A percentile compares a stretch with the other conserved stretches of the same genome.
phyloP scores from a whole-genome alignment of 1,284 basidiomycete genomes.

The Ceratorhiza oryzae-sativae region DNA sequence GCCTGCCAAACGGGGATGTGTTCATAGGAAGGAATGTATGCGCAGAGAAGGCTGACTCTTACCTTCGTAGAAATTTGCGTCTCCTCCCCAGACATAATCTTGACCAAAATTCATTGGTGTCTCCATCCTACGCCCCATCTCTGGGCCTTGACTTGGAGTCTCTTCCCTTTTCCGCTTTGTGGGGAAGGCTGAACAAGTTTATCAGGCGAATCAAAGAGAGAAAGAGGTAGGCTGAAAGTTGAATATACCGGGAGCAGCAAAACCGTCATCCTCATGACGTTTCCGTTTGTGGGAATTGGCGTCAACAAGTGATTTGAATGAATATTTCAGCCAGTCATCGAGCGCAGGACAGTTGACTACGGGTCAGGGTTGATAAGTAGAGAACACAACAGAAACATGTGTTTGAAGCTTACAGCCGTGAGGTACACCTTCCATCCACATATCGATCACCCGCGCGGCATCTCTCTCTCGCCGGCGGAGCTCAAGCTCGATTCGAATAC shows the following conservation, averaged over 20 bases:
- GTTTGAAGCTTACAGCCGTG: slow-evolving; percentile 68
- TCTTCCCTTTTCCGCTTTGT: slow-evolving; percentile 34
- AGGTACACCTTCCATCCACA: slow-evolving; percentile 73
- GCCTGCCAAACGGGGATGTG: background rate
- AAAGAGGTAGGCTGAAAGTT: background rate
- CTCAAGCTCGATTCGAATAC: slow-evolving; percentile 59
- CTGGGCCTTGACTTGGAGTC: slow-evolving; percentile 33
- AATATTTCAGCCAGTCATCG: slow-evolving; percentile 71
- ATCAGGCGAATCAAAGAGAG: background rate
- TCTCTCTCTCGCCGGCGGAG: slow-evolving; percentile 65
- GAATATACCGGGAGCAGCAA: slow-evolving; percentile 24
- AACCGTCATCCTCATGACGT: slow-evolving; percentile 26
- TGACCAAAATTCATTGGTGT: slow-evolving; percentile 35
- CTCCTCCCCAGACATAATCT: slow-evolving; percentile 28
- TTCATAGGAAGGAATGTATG: slow-evolving; percentile 8
- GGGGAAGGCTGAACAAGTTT: slow-evolving; percentile 7
- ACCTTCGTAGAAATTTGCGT: background rate
- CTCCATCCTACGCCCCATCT: slow-evolving; percentile 24
- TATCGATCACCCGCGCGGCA: slow-evolving; percentile 61
- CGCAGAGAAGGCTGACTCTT: slow-evolving; percentile 45
- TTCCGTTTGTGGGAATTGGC: slow-evolving; percentile 23
- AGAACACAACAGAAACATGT: too few species aligned
- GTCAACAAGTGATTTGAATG: slow-evolving; percentile 35
- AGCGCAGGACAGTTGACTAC: slow-evolving; percentile 69
- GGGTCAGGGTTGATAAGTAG: background rate